These are phyloP conservation scores for Esteya vermicola DNA, from an alignment of 2,329 filamentous ascomycete genomes.

Conservation along the genomic window DNA sequence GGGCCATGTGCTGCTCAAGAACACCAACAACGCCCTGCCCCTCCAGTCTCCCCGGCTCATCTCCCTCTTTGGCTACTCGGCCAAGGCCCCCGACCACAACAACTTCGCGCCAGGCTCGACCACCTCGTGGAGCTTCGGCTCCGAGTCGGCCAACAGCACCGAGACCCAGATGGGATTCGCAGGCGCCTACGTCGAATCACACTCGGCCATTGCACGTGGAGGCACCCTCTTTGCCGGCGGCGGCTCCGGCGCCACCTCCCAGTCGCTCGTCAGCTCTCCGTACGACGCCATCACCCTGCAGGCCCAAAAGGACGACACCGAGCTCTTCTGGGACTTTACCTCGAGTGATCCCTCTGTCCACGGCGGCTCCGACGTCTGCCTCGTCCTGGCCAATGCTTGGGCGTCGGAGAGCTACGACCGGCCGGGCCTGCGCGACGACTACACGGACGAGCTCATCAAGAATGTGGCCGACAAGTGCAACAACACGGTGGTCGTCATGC, in stretches of 20 bases:
- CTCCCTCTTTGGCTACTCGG: conserved; percentile 50
- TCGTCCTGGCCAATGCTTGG: conserved; percentile 52
- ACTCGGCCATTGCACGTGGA: conserved; percentile 20
- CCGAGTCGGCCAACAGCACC: conserved; percentile 15
- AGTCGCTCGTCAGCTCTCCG: conserved; percentile 31
- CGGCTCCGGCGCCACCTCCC: conserved; percentile 17
- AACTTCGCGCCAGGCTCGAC: conserved; percentile 20
- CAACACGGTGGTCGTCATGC: conserved; percentile 51
- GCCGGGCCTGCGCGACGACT: conserved; percentile 49
- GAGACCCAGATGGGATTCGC: conserved; percentile 2
- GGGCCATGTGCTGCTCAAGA: conserved; percentile 52
- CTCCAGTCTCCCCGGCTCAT: conserved; percentile 34
- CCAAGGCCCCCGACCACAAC: conserved; percentile 28
- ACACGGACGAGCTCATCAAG: conserved; percentile 40
- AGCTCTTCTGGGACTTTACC: conserved; percentile 44
- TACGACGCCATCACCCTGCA: conserved; percentile 38
- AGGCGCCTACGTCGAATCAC: background rate
- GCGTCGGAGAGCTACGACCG: conserved; percentile 57
- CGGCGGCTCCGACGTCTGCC: conserved; percentile 44
- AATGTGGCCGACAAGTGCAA: conserved; percentile 43
- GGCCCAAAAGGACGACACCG: conserved; percentile 39
- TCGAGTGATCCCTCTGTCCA: conserved; percentile 32
- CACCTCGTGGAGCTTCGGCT: conserved; percentile 24
- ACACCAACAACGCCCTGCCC: conserved; percentile 38
- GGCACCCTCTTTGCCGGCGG: conserved; percentile 29